These are phyloP conservation scores for Cryphonectria radicalis DNA, from an alignment of 2,329 filamentous ascomycete species.

Conservation along the genomic window DNA sequence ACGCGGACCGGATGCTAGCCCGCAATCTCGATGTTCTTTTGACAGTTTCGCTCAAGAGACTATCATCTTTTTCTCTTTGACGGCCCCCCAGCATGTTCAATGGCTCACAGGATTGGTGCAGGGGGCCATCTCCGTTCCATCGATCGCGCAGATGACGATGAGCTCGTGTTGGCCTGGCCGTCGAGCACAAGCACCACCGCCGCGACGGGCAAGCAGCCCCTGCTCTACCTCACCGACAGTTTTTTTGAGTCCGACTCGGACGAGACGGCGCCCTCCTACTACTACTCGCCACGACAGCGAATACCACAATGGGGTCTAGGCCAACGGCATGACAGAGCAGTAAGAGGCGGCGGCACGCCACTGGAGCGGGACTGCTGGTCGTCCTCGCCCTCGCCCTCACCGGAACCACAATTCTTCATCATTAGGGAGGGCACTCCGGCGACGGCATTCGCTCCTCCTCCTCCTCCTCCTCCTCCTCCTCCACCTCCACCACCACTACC, in stretches of 20 bases:
- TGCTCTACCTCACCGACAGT: constrained; percentile 20
- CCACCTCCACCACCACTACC: not conserved
- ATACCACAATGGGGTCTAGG: constrained; percentile 17
- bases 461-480: not conserved
- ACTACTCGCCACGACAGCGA: constrained; percentile 13
- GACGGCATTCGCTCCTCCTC: not conserved
- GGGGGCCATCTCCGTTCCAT: constrained; percentile 34
- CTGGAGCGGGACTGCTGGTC: constrained; percentile 26
- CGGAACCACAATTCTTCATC: constrained; percentile 37
- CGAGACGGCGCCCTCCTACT: constrained; percentile 6
- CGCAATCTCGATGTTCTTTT: not conserved
- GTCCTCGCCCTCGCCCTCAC: constrained; percentile 17
- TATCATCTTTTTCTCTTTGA: not conserved
- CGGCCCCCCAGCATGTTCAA: constrained; percentile 40
- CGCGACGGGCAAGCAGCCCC: constrained; percentile 1
- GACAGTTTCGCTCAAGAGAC: constrained; percentile 5
- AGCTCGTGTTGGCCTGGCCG: not conserved
- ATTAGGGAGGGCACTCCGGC: constrained; percentile 37
- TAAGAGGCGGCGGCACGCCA: not conserved
- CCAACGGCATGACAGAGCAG: constrained; percentile 21
- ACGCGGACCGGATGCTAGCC: not conserved
- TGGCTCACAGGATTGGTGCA: constrained; percentile 42
- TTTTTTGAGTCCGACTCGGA: constrained; percentile 24
- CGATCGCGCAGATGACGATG: constrained; percentile 23
- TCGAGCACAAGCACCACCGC: not conserved